phyloP scores from a whole-genome alignment of 768 basidiomycete genomes.

The Coprinopsis strossmayeri region DNA sequence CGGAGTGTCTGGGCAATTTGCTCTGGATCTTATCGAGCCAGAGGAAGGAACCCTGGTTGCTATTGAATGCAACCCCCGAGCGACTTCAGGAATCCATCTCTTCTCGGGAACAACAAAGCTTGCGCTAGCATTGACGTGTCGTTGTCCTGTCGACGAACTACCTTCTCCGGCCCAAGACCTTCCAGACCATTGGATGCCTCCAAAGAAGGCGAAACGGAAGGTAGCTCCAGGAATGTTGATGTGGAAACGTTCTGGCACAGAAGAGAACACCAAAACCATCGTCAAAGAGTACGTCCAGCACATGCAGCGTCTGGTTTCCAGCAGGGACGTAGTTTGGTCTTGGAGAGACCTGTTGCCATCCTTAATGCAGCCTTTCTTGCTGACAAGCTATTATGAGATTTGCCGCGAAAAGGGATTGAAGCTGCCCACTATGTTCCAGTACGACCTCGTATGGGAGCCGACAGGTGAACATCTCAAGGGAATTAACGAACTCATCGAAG shows the following conservation, averaged over 20 bases:
- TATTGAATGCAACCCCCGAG: constrained; percentile 17
- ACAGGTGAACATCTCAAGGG: constrained; percentile 10
- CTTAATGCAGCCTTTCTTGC: constrained; percentile 18
- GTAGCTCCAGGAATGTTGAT: constrained; percentile 17
- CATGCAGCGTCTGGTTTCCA: constrained; percentile 15
- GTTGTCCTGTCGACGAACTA: constrained; percentile 4
- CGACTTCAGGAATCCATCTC: constrained; percentile 15
- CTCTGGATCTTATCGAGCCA: constrained; percentile 16
- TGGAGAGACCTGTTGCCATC: constrained; percentile 15
- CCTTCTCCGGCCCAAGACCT: background rate
- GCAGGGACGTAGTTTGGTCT: constrained; percentile 15
- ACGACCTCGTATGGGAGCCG: constrained; percentile 17
- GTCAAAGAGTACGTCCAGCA: constrained; percentile 15
- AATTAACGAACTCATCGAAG: constrained; percentile 11
- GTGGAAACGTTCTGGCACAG: constrained; percentile 12
- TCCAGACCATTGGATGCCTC: constrained; percentile 2
- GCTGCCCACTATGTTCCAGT: constrained; percentile 17
- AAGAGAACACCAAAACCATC: constrained; percentile 3
- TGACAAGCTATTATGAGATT: constrained; percentile 18
- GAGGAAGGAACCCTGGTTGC: constrained; percentile 10
- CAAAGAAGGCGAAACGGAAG: constrained; percentile 11
- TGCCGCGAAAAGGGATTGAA: constrained; percentile 15
- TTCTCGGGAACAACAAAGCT: constrained; percentile 14
- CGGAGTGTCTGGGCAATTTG: constrained; percentile 14
- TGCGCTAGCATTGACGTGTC: constrained; percentile 14